These are phyloP conservation scores for Coniochaeta prunicola DNA, from an alignment of 2,329 filamentous ascomycete genomes.

Conservation along the genomic window DNA sequence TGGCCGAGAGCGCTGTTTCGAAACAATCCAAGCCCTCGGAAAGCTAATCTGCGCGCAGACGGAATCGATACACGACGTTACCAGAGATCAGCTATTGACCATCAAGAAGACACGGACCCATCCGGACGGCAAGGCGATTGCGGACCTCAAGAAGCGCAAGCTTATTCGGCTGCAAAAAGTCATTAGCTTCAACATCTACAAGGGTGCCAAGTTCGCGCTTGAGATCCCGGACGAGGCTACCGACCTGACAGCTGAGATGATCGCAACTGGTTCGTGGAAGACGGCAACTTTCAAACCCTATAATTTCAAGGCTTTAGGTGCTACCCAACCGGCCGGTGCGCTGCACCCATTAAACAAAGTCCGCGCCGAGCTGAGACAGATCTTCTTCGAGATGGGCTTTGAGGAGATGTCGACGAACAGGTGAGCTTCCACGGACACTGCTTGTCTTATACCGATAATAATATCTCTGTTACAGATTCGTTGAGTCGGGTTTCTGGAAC, in stretches of 20 bases:
- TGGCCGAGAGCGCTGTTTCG: slow-evolving; percentile 31
- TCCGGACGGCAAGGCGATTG: slow-evolving; percentile 63
- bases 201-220: slow-evolving; percentile 81
- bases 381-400: slow-evolving; percentile 99
- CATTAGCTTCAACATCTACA: slow-evolving; percentile 74
- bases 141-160: slow-evolving; percentile 88
- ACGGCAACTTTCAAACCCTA: slow-evolving; percentile 79
- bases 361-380: slow-evolving; percentile 88
- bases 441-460: background rate
- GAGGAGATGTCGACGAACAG: slow-evolving; percentile 89
- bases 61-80: slow-evolving; percentile 73
- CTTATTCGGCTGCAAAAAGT: slow-evolving; percentile 77
- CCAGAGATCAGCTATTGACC: slow-evolving; percentile 64
- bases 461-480: slow-evolving; percentile 46
- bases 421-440: slow-evolving; percentile 17
- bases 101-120: slow-evolving; percentile 65
- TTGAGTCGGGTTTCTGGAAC: slow-evolving; percentile 98
- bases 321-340: slow-evolving; percentile 54
- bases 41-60: slow-evolving; percentile 28
- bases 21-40: background rate
- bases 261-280: slow-evolving; percentile 84
- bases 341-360: slow-evolving; percentile 83
- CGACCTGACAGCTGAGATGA: slow-evolving; percentile 90
- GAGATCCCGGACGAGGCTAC: slow-evolving; percentile 91
- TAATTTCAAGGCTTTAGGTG: slow-evolving; percentile 46